These are phyloP conservation scores for Claviceps paspali DNA, from an alignment of 2,329 filamentous ascomycete genomes.

Conservation along the genomic window DNA sequence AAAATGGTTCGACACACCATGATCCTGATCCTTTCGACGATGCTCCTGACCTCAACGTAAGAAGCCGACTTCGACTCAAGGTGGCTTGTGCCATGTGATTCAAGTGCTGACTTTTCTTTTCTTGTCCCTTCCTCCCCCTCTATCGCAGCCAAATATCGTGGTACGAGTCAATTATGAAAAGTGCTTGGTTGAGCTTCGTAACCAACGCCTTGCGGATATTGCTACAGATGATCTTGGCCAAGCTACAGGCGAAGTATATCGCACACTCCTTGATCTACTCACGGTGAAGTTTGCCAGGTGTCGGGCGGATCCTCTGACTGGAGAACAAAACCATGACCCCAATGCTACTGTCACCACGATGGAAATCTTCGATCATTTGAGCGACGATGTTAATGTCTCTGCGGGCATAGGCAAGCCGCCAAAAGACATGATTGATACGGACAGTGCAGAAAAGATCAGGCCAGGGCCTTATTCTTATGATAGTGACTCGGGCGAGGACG, in stretches of 20 bases:
- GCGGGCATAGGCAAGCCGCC: slow-evolving; percentile 41
- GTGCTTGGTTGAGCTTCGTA: slow-evolving; percentile 68
- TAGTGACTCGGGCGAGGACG: slow-evolving; percentile 18
- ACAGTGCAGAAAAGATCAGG: slow-evolving; percentile 33
- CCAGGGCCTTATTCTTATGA: slow-evolving; percentile 18
- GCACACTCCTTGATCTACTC: slow-evolving; percentile 52
- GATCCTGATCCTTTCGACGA: slow-evolving; percentile 18
- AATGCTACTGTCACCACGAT: slow-evolving; percentile 32
- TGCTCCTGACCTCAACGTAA: slow-evolving; percentile 36
- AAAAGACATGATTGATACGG: slow-evolving; percentile 29
- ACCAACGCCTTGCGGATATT: slow-evolving; percentile 58
- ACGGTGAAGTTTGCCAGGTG: slow-evolving; percentile 56
- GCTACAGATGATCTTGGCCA: slow-evolving; percentile 56
- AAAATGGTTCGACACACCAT: slow-evolving; percentile 25
- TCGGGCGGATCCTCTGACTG: slow-evolving; percentile 35
- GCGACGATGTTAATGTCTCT: slow-evolving; percentile 35
- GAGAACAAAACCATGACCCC: slow-evolving; percentile 15
- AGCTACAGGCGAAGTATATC: slow-evolving; percentile 65
- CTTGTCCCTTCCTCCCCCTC: neutral
- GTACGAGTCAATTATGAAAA: slow-evolving; percentile 76
- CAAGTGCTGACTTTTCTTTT: neutral
- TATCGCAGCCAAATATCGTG: slow-evolving; percentile 49
- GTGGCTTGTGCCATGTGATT: neutral
- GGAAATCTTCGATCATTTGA: slow-evolving; percentile 40
- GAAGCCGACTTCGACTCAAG: slow-evolving; percentile 10